Evolutionary conservation across 306 rosid species (phyloP), one percentile per base, ranked within the genome.

Genomic region (Quillaja saponaria): DNA sequence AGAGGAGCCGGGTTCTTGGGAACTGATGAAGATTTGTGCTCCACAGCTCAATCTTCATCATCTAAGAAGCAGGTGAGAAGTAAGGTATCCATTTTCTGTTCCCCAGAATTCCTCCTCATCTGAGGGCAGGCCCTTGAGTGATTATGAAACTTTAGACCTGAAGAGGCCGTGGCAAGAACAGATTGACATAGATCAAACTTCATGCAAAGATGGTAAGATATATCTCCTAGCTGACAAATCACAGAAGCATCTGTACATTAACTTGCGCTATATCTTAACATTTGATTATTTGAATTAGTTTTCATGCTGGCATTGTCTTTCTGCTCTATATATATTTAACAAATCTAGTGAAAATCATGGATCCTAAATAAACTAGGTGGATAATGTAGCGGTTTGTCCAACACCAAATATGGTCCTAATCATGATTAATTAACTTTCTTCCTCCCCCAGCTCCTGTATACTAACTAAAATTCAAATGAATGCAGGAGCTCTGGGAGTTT

Each of bases 41-140:
- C 98, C 49, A 88, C 96, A 5, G 96, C 92, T 8, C 95, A 88
- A 68, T 91, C 96, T 68, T 80, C 97, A 47, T 57, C 90, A 8
- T 56, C 67, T 51, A 84, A 86, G 84, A 92, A 72, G 75, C 85
- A 70, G 77, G 73, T 85, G 35, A 60, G 83, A 14, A 85, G 90
- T 69, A 66, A n/a, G 78, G 9, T 75, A 58, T 52, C 70, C 90
- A 19, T 88, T 88, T 84, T 82, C 81, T 35, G 95, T 92, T 72
- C 98, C 96, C 3, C 95, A 84, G 44, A 80, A 78, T 56, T 81
- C 63, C 44, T 81, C 84, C 25, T 70, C 87, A 56, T 88, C 80
- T 31, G 71, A 44, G 33, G 70, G 28, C 31, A 53, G 34, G 16
- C 19, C 62, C 49, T 72, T 31, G 34, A 18, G 53, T 55, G 84